Base-by-base conservation (phyloP, 2,329 filamentous ascomycete species). In the Blastomyces gilchristii region DNA sequence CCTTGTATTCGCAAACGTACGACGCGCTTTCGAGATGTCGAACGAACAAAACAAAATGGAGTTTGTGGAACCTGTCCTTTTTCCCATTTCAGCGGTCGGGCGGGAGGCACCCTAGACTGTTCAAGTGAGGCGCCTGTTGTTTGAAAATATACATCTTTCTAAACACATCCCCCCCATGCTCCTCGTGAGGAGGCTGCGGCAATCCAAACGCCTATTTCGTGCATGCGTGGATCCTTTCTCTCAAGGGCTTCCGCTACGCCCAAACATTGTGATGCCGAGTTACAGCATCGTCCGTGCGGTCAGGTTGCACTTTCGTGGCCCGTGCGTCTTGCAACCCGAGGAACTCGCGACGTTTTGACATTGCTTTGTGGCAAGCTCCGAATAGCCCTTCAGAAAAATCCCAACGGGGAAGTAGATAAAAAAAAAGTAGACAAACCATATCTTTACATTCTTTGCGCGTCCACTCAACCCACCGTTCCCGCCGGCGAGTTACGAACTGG, bases 391-490 rank as follows among this genome's bases (percentile, higher is more conserved):
- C 11, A 50, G 3, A 50, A 12, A 14, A 50, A 50, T 50, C 49
- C n/a, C 54, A 11, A 5, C 39, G n/a, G 14, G 41, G n/a, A 59
- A 28, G 16, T 18, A 7, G 8, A n/a, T 2, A n/a, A 34, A 34
- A 28, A 57, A 18, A 39, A 50, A 49, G 28, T 47, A 50, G 25
- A 53, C 22, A 28, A 52, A 28, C 22, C 52, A 54, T 49, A 58
- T 62, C 18, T 16, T 49, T 41, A 28, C 31, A 37, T 22, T 28
- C n/a, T 22, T 41, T 22, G 14, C 25, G 16, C 52, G 18, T 22
- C 50, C n/a, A 31, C 45, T 75, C 72, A 75, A 52, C 72, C 69
- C 3, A 66, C 67, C 2, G 68, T 67, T 52, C 75, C 73, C 25
- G 66, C 62, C 22, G 67, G 66, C 8, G 71, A 67, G 0, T 18